phyloP scores from a whole-genome alignment of 228 moss, liverwort and hornwort genomes.

The Sphagnum magellanicum region DNA sequence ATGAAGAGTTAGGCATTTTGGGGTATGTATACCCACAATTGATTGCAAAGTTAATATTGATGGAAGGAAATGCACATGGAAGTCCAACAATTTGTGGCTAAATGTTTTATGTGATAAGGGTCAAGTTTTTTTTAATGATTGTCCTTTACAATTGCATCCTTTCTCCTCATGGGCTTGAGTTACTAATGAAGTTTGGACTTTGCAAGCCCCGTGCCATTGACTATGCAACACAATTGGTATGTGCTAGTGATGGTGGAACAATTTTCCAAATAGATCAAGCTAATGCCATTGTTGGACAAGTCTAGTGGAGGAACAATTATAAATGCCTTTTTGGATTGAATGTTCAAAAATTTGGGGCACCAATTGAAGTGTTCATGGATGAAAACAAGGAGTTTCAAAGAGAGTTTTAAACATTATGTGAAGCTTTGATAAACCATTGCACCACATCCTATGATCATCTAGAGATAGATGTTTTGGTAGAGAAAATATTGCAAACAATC shows the following conservation, averaged over 20 bases:
- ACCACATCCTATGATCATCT: conserved; percentile 6
- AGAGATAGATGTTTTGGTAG: conserved; percentile 3
- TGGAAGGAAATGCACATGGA: too few relatives aligned
- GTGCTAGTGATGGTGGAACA: conserved; percentile 10
- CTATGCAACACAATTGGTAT: neutral
- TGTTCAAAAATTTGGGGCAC: conserved; percentile 10
- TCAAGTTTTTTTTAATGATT: too few relatives aligned
- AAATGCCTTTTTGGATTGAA: conserved; percentile 5
- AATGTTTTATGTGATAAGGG: too few relatives aligned
- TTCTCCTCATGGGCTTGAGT: too few relatives aligned
- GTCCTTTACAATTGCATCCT: too few relatives aligned
- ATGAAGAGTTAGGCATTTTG: too few relatives aligned
- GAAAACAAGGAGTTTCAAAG: conserved; percentile 2
- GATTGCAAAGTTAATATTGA: too few relatives aligned
- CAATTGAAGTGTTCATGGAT: conserved; percentile 3
- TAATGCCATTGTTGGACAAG: conserved; percentile 7
- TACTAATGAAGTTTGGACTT: neutral
- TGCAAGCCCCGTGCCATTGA: neutral
- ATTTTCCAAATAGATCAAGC: conserved; percentile 11
- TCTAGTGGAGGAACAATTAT: neutral
- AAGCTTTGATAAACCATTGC: conserved; percentile 9
- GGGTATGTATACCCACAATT: too few relatives aligned
- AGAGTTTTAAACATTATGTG: conserved; percentile 6
- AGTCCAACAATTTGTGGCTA: too few relatives aligned
- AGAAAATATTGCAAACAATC: conserved; percentile 5